These are phyloP conservation scores for Begonia peltatifolia DNA, from an alignment of 306 rosid species.

Conservation along the genomic window DNA sequence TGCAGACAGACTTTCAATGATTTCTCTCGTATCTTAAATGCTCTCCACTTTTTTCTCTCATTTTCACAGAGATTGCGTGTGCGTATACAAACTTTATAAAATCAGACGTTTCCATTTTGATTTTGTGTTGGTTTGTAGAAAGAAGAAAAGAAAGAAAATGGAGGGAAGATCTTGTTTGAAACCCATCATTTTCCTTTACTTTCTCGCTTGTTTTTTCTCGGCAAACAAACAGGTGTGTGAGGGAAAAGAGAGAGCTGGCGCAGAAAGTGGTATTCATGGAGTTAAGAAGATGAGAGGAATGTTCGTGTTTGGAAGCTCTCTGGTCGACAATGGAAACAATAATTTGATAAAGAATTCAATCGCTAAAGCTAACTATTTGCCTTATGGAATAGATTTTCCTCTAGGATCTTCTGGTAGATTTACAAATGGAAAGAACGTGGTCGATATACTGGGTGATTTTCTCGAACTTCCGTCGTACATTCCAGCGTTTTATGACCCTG, in stretches of 20 bases:
- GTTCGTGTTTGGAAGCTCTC: conserved; percentile 44
- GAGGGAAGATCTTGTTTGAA: background rate
- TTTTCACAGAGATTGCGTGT: too few species aligned
- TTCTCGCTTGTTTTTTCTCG: background rate
- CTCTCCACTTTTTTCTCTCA: too few species aligned
- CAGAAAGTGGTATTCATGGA: too few species aligned
- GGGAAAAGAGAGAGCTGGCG: background rate
- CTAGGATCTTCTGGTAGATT: conserved; percentile 34
- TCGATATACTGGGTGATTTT: conserved; percentile 25
- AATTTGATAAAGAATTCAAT: conserved; percentile 20
- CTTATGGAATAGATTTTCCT: conserved; percentile 36
- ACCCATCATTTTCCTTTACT: background rate
- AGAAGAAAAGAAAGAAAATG: background rate
- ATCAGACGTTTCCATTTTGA: too few species aligned
- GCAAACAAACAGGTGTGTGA: background rate
- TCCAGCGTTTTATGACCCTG: conserved; percentile 27
- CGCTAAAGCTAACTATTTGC: conserved; percentile 32
- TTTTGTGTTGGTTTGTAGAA: too few species aligned
- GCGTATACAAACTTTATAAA: too few species aligned
- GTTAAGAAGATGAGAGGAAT: conserved; percentile 15
- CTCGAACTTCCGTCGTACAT: conserved; percentile 24
- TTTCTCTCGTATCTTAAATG: too few species aligned
- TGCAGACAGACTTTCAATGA: too few species aligned
- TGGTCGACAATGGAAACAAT: conserved; percentile 43
- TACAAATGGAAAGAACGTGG: conserved; percentile 34